phyloP scores from a whole-genome alignment of 768 basidiomycete genomes.

The Auriscalpium microsporum region DNA sequence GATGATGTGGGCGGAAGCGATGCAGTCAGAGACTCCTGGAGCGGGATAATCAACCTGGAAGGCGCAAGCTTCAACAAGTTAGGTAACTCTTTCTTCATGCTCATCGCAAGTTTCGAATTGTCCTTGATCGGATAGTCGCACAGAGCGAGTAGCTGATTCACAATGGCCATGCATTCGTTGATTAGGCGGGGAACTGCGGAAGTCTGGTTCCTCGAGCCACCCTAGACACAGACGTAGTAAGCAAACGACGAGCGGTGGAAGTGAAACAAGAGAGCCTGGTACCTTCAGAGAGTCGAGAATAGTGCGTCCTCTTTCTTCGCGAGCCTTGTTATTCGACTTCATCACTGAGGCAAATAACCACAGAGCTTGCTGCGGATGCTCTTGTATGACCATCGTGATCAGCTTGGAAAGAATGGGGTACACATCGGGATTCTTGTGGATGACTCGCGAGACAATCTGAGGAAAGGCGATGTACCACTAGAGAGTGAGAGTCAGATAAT shows the following conservation, averaged over 20 bases:
- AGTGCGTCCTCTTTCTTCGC: constrained; percentile 49
- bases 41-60: constrained; percentile 73
- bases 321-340: constrained; percentile 65
- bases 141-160: constrained; percentile 57
- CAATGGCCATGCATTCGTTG: constrained; percentile 49
- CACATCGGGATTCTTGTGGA: constrained; percentile 58
- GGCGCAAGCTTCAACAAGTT: constrained; percentile 47
- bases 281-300: constrained; percentile 57
- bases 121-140: constrained; percentile 47
- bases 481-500: not conserved
- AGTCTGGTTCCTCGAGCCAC: constrained; percentile 38
- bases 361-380: constrained; percentile 83
- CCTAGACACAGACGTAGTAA: constrained; percentile 26
- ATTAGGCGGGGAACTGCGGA: constrained; percentile 35
- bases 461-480: constrained; percentile 97
- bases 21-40: constrained; percentile 88
- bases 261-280: constrained; percentile 8
- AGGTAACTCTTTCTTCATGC: constrained; percentile 47
- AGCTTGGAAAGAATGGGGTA: constrained; percentile 53
- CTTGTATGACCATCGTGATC: constrained; percentile 63
- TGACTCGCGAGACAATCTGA: constrained; percentile 92
- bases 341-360: constrained; percentile 90
- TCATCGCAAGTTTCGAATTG: constrained; percentile 29
- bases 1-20: constrained; percentile 71
- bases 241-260: not conserved